Percentiles rank a stretch among this genome's conserved stretches.
phyloP scores from a whole-genome alignment of 2,329 filamentous ascomycete genomes.

The Teratosphaeria destructans region DNA sequence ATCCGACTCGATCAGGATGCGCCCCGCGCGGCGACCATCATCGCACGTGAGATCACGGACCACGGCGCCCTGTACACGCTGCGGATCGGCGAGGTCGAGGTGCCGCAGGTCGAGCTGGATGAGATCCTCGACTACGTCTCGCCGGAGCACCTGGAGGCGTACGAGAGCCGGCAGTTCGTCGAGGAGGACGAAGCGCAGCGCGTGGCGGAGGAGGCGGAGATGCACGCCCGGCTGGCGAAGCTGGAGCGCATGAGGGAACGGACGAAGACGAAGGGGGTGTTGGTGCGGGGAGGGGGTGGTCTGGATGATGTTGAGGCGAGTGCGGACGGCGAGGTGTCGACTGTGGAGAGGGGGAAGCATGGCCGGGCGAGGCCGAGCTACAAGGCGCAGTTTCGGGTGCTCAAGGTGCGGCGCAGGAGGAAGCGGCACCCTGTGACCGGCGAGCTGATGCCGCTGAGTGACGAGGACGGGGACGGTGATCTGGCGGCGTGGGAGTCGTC shows the following conservation, averaged over 20 bases:
- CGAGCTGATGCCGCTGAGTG: constrained; percentile 20
- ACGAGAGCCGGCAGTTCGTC: constrained; percentile 22
- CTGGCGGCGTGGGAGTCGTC: constrained; percentile 3
- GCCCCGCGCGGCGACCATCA: constrained; percentile 18
- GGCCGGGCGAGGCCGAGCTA: constrained; percentile 25
- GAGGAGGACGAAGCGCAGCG: constrained; percentile 15
- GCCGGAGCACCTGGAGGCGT: constrained; percentile 23
- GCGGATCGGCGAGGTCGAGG: constrained; percentile 15
- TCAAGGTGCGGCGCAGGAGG: constrained; percentile 13
- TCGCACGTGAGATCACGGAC: constrained; percentile 13
- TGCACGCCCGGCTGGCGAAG: constrained; percentile 4
- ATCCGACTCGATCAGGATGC: constrained; percentile 1
- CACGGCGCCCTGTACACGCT: constrained; percentile 17
- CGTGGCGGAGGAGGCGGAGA: constrained; percentile 12
- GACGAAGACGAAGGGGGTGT: constrained; percentile 2
- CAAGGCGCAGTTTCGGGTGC: constrained; percentile 16
- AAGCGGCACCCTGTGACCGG: constrained; percentile 19
- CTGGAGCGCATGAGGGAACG: constrained; percentile 5
- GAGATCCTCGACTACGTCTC: constrained; percentile 26
- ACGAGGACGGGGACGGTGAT: constrained; percentile 12
- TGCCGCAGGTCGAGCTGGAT: constrained; percentile 18
- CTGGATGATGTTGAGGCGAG: neutral
- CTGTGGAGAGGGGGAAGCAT: constrained; percentile 9
- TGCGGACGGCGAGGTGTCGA: neutral
- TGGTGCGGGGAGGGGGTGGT: neutral